A percentile compares a stretch with the other conserved stretches of the same genome.
phyloP scores from a whole-genome alignment of 495 filamentous ascomycete species.

The Pyrenula massariospora region DNA sequence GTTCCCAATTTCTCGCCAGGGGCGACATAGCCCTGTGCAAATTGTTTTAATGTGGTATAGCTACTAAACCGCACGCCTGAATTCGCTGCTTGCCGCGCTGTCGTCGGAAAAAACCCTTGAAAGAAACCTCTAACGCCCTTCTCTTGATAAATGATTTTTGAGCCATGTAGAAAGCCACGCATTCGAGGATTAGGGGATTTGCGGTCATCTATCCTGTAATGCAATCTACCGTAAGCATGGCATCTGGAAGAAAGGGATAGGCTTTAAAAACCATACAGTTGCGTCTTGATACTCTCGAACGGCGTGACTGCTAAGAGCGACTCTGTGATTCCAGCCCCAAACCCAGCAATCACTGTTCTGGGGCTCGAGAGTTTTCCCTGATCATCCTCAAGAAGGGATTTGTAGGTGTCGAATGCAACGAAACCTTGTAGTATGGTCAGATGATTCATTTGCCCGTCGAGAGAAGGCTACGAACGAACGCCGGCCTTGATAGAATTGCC shows the following conservation, averaged over 20 bases:
- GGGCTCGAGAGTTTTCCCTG: constrained; percentile 85
- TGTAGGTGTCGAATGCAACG: constrained; percentile 91
- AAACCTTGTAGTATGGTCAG: constrained; percentile 48
- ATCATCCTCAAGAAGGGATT: constrained; percentile 67
- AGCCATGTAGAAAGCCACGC: constrained; percentile 85
- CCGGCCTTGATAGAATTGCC: constrained; percentile 95
- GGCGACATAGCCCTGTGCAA: constrained; percentile 83
- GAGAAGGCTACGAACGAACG: constrained; percentile 50
- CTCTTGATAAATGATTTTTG: constrained; percentile 74
- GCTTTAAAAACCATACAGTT: constrained; percentile 39
- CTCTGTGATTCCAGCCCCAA: constrained; percentile 90
- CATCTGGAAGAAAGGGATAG: background rate
- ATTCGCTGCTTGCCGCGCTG: constrained; percentile 88
- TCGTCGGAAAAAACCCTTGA: constrained; percentile 92
- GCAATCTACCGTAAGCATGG: background rate
- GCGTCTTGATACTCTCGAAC: constrained; percentile 97
- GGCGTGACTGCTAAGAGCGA: constrained; percentile 89
- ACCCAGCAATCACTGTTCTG: constrained; percentile 81
- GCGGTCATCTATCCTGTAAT: constrained; percentile 76
- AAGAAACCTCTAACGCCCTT: constrained; percentile 86
- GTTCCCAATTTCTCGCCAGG: constrained; percentile 91
- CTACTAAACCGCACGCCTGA: constrained; percentile 80
- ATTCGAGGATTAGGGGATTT: constrained; percentile 79
- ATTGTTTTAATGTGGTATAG: constrained; percentile 81
- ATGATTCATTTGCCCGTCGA: background rate